Base-by-base conservation (phyloP, 177 flowering plant species). In the Vitis hybrid region DNA sequence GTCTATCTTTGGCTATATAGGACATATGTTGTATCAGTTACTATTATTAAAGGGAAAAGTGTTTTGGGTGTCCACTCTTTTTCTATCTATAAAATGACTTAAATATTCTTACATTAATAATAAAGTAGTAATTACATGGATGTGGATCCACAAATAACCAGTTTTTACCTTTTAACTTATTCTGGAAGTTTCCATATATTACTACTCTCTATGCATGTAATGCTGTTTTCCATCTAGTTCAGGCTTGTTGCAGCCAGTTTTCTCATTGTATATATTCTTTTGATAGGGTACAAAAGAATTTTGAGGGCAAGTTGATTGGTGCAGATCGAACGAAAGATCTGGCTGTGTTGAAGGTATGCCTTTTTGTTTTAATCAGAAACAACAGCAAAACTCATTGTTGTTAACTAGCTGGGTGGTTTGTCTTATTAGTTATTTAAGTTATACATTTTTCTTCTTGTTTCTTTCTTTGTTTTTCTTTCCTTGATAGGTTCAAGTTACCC, bases 311-410 rank as follows among this genome's bases (percentile, higher is more conserved):
- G 70, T 73, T 94, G 77, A 59, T 94, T 71, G 98, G 98, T 69
- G 98, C 98, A 62, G 97, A 92, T 72, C 97, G 98, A 64, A 76
- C 87, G 17, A 94, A 92, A 82, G 97, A 94, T 77, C 93, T 94
- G 66, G 97, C 95, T 78, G 94, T 94, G 40, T 75, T 92, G 79
- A 91, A 92, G 97, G 98, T 91, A 68, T 19, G 26, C 48, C 60
- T 45, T 17, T 19, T 67, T 72, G 51, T 56, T 14, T 34, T 32
- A 40, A 40, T 1, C 45, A 40, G 45, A 40, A 40, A 5, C 45
- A 40, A 5, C 45, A 40, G 8, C 45, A 40, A 40, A 40, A 40
- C 45, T 40, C 30, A 26, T 26, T 26, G 30, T 26, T 26, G 30
- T 26, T 26, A 26, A 26, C 30, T 26, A 26, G 30, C 0, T 26